Evolutionary conservation across 2,329 filamentous ascomycete species (phyloP), one percentile per base, ranked within the genome.

Genomic region (Cercospora sp.): DNA sequence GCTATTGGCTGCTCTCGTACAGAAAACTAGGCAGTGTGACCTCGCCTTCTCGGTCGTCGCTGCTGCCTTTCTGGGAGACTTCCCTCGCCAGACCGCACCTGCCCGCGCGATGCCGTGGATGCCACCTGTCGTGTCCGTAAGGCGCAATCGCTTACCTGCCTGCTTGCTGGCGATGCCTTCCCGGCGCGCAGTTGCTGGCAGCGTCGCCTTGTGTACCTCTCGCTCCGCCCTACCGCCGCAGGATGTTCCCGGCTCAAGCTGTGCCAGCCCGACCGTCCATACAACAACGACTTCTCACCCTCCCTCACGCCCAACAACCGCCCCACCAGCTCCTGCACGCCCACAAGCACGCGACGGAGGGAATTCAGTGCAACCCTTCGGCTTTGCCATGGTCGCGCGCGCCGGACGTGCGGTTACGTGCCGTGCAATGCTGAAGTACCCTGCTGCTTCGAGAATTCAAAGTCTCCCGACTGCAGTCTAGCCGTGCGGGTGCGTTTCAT

Each of bases 211-310:
- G 30, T 60, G 63, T 55, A 31, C 58, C 64, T 61, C 57, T 57
- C 57, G 63, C 57, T 33, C 57, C 63, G 63, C 48, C 51, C 28
- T 53, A 12, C 63, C 63, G 57, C 57, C 36, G 23, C 53, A 28
- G 28, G 13, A 16, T 31, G 13, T 28, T 57, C 53, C 53, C 23
- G 23, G 51, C 23, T 28, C 18, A 13, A 57, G 51, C 4, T 31
- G 51, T 18, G 9, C 18, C 51, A 57, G 10, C 23, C 10, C 23
- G 10, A 6, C 2, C 12, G 16, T 23, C 26, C 45, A 40, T n/a
- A 51, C 28, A 31, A 48, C 16, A 33, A 18, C 60, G 51, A n/a
- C n/a, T 55, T 16, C 42, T 55, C 51, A 59, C 60, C 55, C 42
- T 45, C 51, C 36, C 12, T 40, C 59, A 57, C 16, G 48, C 51